Evolutionary conservation across 2,329 filamentous ascomycete genomes (phyloP).

Genomic region (Dothideomycetes sp.): DNA sequence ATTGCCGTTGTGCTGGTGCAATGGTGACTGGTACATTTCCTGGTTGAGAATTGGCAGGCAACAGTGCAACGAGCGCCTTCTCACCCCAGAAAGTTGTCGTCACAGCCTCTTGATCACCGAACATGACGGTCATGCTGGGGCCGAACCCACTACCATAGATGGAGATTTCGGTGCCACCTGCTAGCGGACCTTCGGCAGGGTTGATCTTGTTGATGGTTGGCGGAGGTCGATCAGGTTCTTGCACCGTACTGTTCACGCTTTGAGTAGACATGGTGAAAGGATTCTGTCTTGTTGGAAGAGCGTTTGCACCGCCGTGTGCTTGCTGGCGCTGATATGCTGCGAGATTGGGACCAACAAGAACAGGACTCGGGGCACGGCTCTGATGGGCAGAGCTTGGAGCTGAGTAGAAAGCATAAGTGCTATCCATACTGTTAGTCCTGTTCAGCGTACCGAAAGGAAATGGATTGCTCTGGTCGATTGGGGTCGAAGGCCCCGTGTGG

Average conservation of each 20-base stretch:
- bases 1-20: slow-evolving; percentile 11
- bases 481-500: slow-evolving; percentile 52
- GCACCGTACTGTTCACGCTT: slow-evolving; percentile 2
- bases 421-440: slow-evolving; percentile 40
- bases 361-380: slow-evolving; percentile 70
- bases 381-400: slow-evolving; percentile 61
- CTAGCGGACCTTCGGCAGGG: slow-evolving; percentile 68
- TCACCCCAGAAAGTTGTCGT: slow-evolving; percentile 75
- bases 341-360: slow-evolving; percentile 24
- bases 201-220: slow-evolving; percentile 73
- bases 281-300: slow-evolving; percentile 7
- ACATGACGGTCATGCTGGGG: slow-evolving; percentile 72
- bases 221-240: slow-evolving; percentile 20
- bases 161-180: slow-evolving; percentile 78
- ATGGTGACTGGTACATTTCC: slow-evolving; percentile 64
- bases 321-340: slow-evolving; percentile 20
- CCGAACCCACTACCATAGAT: slow-evolving; percentile 72
- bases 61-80: slow-evolving; percentile 65
- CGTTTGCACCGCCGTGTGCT: slow-evolving; percentile 12
- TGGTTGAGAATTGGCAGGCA: slow-evolving; percentile 55
- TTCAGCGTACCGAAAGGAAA: slow-evolving; percentile 26
- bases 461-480: slow-evolving; percentile 49
- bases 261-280: slow-evolving; percentile 8
- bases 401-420: slow-evolving; percentile 50
- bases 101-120: slow-evolving; percentile 58